Evolutionary conservation across 1,284 basidiomycete genomes (phyloP).

Genomic region (Cutaneotrichosporon mucoides): DNA sequence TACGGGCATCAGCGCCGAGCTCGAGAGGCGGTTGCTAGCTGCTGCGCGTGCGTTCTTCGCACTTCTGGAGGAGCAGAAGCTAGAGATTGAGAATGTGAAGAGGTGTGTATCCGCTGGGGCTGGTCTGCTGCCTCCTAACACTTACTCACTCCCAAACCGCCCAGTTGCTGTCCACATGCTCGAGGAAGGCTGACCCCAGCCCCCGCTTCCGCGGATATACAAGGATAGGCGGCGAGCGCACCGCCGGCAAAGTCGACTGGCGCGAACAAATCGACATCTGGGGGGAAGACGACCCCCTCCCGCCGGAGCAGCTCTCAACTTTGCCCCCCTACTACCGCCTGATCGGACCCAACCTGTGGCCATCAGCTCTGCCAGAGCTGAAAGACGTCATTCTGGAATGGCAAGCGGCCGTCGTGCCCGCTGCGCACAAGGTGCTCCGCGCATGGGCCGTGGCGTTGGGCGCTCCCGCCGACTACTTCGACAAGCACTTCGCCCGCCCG

Average conservation of each 20-base stretch:
- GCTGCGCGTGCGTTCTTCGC: constrained; percentile 33
- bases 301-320: not conserved
- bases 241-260: constrained; percentile 15
- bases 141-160: no score
- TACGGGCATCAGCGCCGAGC: constrained; percentile 26
- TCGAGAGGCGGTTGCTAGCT: constrained; percentile 24
- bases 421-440: constrained; percentile 15
- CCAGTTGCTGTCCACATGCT: no score
- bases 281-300: constrained; percentile 7
- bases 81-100: constrained; percentile 32
- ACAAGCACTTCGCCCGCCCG: constrained; percentile 13
- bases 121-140: no score
- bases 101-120: not conserved
- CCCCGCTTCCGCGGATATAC: constrained; percentile 20
- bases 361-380: constrained; percentile 5
- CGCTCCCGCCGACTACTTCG: constrained; percentile 16
- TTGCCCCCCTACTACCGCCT: constrained; percentile 15
- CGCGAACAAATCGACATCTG: constrained; percentile 20
- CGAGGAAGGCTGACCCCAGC: constrained; percentile 1
- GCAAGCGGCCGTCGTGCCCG: constrained; percentile 8
- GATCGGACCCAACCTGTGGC: constrained; percentile 19
- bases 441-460: constrained; percentile 17
- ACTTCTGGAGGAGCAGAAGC: constrained; percentile 29
- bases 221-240: constrained; percentile 16
- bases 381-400: constrained; percentile 12